A percentile compares a stretch with the other conserved stretches of the same genome.
phyloP scores from a whole-genome alignment of 768 basidiomycete species.

The Boletus sensibilis region DNA sequence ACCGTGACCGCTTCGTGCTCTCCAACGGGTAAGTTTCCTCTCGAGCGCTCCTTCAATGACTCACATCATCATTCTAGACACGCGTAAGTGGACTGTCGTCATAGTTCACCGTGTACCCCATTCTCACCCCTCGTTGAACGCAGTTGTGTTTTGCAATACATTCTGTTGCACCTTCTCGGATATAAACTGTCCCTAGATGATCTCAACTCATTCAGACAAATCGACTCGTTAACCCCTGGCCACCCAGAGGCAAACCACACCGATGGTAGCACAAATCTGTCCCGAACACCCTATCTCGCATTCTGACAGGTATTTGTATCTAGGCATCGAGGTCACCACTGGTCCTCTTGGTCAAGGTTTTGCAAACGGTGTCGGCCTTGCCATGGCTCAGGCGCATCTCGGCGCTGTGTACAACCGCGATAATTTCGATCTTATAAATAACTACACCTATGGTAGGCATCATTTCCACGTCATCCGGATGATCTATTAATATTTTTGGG shows the following conservation, averaged over 20 bases:
- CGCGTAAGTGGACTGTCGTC: slow-evolving; percentile 50
- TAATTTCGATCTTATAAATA: slow-evolving; percentile 75
- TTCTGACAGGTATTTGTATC: slow-evolving; percentile 7
- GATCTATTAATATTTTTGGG: slow-evolving; percentile 5
- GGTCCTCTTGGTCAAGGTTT: slow-evolving; percentile 96
- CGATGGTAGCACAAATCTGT: slow-evolving; percentile 41
- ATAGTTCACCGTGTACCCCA: background rate
- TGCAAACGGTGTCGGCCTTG: slow-evolving; percentile 89
- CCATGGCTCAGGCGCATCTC: slow-evolving; percentile 90
- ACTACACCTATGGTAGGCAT: slow-evolving; percentile 81
- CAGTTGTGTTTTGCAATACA: slow-evolving; percentile 93
- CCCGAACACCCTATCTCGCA: background rate
- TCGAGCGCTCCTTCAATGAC: slow-evolving; percentile 1
- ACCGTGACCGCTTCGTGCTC: slow-evolving; percentile 95
- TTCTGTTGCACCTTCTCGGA: slow-evolving; percentile 86
- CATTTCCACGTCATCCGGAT: background rate
- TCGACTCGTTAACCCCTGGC: slow-evolving; percentile 88
- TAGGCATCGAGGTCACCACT: slow-evolving; percentile 88
- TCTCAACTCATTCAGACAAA: slow-evolving; percentile 89
- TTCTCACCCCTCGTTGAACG: slow-evolving; percentile 7
- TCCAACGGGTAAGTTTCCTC: slow-evolving; percentile 75
- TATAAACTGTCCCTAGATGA: slow-evolving; percentile 93
- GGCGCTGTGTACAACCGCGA: slow-evolving; percentile 89
- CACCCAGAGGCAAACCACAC: slow-evolving; percentile 83
- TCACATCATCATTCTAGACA: slow-evolving; percentile 46